Base-by-base conservation (phyloP, 441 rosid species). In the Arabidopsis lyrata region DNA sequence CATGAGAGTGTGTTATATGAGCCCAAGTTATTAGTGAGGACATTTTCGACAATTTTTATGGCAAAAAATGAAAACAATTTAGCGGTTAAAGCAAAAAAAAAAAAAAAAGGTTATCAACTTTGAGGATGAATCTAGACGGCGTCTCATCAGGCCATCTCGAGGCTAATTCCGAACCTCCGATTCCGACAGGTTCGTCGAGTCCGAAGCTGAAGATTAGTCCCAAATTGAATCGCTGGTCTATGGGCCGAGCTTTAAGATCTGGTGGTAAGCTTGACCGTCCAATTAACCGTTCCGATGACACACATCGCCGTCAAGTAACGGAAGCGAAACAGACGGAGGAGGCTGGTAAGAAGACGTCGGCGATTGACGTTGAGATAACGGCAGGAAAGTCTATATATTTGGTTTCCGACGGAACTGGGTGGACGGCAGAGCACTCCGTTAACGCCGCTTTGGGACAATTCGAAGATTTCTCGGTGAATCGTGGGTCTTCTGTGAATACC, bases 351-450 rank as follows among this genome's bases (percentile, higher is more conserved):
- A 75, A 48, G 44, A 55, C 44, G 63, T 15, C 44, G 77, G 39
- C 42, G 18, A 38, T 68, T 6, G 75, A 52, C 44, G 71, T 34
- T 64, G 86, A 76, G 47, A 22, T 9, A n/a, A 34, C 55, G 10
- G 38, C 58, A 20, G 89, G 78, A 66, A 86, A 93, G 80, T 82
- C 90, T 2, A 86, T 89, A 63, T 91, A 88, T 76, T 82, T 93
- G 90, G 88, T 89, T 5, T 91, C 98, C 15, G 98, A 91, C 75
- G 98, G 96, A 36, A 93, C 96, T 18, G 97, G 97, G 5, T 93
- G 98, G 98, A 93, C 96, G 74, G 96, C 81, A 39, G 97, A 91
- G 80, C 92, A 90, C 59, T 81, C 92, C 72, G 93, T 94, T 65
- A 82, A 67, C 81, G 98, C 98, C 0, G 96, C 96, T 39, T 76